Conservation (phyloP, 768 basidiomycete species). For the Sarcodon sp. region DNA sequence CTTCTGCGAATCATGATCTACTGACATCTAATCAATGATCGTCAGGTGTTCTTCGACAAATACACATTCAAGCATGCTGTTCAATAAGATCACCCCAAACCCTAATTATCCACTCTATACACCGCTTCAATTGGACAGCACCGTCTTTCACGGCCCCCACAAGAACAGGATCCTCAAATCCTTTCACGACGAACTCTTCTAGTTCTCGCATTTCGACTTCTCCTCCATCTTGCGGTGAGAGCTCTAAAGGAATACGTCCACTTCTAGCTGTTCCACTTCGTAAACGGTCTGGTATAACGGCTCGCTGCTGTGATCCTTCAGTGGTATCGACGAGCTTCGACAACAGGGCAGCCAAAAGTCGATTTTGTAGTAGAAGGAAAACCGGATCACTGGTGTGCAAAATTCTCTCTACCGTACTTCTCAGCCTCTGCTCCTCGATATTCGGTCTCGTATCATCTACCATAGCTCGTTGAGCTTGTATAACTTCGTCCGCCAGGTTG, state of each 20-base stretch:
- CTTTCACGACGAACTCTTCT: slow-evolving; percentile 27
- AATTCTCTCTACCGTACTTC: slow-evolving; percentile 50
- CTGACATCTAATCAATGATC: too few relatives aligned
- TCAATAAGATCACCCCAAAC: slow-evolving; percentile 37
- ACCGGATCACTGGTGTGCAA: slow-evolving; percentile 53
- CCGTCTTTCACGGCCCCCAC: slow-evolving; percentile 27
- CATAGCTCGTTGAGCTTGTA: slow-evolving; percentile 32
- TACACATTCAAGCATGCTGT: too few relatives aligned
- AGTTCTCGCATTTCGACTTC: not conserved
- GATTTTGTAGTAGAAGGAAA: slow-evolving; percentile 46
- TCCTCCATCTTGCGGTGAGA: slow-evolving; percentile 4
- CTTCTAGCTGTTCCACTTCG: slow-evolving; percentile 9
- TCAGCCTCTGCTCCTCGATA: slow-evolving; percentile 32
- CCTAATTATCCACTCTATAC: slow-evolving; percentile 40
- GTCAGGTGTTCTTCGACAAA: too few relatives aligned
- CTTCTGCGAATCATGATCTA: too few relatives aligned
- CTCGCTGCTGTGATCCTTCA: not conserved
- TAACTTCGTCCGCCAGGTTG: slow-evolving; percentile 64
- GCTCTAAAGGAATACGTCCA: slow-evolving; percentile 5
- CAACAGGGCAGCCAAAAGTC: slow-evolving; percentile 32
- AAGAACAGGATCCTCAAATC: slow-evolving; percentile 56
- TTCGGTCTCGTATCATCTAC: slow-evolving; percentile 5
- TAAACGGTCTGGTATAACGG: slow-evolving; percentile 6
- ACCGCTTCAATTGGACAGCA: slow-evolving; percentile 23
- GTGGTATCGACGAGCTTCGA: slow-evolving; percentile 12